Percentiles rank a stretch among this genome's conserved stretches.
phyloP scores from a whole-genome alignment of 257 asterid genomes.

The Penstemon newberryi region DNA sequence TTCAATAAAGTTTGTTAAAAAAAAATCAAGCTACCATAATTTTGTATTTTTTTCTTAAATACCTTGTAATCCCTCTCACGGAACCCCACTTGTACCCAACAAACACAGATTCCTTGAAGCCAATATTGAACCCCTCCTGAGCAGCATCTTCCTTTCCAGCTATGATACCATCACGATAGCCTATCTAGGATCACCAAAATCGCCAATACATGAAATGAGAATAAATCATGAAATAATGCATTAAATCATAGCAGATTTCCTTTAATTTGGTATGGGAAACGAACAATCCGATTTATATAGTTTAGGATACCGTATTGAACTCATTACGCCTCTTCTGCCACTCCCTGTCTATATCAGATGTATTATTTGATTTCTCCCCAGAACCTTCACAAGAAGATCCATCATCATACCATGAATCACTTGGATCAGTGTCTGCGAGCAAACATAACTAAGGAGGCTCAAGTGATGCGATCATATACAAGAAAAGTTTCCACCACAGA shows the following conservation, averaged over 20 bases:
- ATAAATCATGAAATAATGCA: conserved; percentile 7
- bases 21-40: neutral
- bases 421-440: conserved; percentile 45
- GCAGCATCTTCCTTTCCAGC: conserved; percentile 85
- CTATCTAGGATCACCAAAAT: conserved; percentile 54
- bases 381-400: conserved; percentile 47
- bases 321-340: conserved; percentile 69
- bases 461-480: neutral
- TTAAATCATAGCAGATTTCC: conserved; percentile 2
- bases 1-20: too few relatives aligned
- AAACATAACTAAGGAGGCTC: neutral
- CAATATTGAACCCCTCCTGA: conserved; percentile 82
- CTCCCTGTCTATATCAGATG: conserved; percentile 71
- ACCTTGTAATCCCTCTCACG: conserved; percentile 81
- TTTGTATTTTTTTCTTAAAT: neutral
- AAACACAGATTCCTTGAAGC: conserved; percentile 64
- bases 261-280: conserved; percentile 1
- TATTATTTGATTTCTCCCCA: conserved; percentile 28
- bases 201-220: neutral
- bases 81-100: conserved; percentile 71
- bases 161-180: conserved; percentile 91
- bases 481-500: neutral
- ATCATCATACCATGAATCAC: conserved; percentile 67
- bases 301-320: conserved; percentile 70
- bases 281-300: neutral